Percentiles rank a stretch among this genome's conserved stretches.
Conservation (phyloP, 371 early-diverging fungal genomes). For the Mucor velutinosus region DNA sequence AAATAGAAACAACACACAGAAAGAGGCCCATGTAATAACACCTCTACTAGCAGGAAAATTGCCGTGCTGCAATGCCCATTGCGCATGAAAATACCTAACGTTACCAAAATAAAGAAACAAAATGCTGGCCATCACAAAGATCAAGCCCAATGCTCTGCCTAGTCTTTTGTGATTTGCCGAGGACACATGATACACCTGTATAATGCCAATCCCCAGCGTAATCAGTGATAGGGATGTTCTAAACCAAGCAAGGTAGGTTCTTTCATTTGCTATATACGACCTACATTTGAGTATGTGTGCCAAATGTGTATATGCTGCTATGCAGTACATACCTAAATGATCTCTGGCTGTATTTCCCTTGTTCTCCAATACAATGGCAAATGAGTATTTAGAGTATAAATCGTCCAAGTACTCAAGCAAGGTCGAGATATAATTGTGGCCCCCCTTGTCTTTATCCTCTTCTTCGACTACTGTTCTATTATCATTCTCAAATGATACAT, state of each 20-base stretch:
- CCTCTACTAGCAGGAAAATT: constrained; percentile 70
- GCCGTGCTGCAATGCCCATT: constrained; percentile 62
- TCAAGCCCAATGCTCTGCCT: constrained; percentile 46
- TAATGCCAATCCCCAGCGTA: constrained; percentile 70
- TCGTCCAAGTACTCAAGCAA: constrained; percentile 5
- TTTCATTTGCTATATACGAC: constrained; percentile 58
- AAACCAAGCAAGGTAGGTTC: constrained; percentile 76
- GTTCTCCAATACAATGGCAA: constrained; percentile 55
- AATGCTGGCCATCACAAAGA: constrained; percentile 59
- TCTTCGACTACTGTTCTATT: constrained; percentile 1
- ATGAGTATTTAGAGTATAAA: constrained; percentile 18
- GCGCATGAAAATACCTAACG: constrained; percentile 68
- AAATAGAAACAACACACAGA: constrained; percentile 31
- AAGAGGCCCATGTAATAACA: constrained; percentile 47
- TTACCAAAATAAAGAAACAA: constrained; percentile 61
- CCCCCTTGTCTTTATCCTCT: background rate
- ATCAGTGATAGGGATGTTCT: constrained; percentile 70
- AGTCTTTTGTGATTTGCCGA: constrained; percentile 10
- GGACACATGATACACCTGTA: constrained; percentile 62
- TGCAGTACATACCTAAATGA: constrained; percentile 48
- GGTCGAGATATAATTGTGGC: background rate
- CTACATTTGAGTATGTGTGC: background rate
- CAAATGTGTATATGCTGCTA: background rate
- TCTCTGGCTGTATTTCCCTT: constrained; percentile 76
- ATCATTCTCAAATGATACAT: background rate